Conservation (phyloP, 225 moss, liverwort and hornwort genomes). For the Marchantia polymorpha region DNA sequence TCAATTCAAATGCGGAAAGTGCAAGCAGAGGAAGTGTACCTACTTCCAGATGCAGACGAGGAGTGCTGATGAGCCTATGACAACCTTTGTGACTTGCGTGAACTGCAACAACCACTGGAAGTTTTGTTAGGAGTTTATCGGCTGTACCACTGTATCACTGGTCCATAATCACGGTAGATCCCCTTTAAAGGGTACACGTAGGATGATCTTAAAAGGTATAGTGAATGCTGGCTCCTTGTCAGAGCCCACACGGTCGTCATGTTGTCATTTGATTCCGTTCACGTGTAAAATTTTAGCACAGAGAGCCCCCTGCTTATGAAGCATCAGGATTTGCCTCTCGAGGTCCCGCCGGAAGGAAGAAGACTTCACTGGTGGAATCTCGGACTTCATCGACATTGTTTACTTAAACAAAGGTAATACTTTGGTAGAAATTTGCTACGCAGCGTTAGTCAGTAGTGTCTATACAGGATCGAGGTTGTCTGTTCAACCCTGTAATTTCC, state of each 20-base stretch:
- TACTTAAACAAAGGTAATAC: neutral
- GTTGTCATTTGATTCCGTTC: neutral
- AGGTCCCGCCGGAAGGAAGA: neutral
- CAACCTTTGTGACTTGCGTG: conserved; percentile 82
- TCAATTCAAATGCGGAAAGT: conserved; percentile 87
- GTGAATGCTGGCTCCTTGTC: neutral
- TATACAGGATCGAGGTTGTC: neutral
- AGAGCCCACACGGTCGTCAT: neutral
- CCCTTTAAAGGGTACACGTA: neutral
- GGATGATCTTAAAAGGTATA: neutral
- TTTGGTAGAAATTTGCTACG: neutral
- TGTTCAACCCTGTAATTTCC: neutral
- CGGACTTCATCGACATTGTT: neutral
- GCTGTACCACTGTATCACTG: conserved; percentile 2
- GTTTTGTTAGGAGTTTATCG: conserved; percentile 51
- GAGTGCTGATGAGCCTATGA: conserved; percentile 99
- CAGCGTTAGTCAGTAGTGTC: neutral
- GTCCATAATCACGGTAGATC: neutral
- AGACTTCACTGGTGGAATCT: neutral
- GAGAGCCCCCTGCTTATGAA: neutral
- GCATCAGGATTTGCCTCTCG: neutral
- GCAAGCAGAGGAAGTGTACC: conserved; percentile 77
- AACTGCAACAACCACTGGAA: conserved; percentile 92
- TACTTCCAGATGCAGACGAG: conserved; percentile 95
- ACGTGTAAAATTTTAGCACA: neutral